phyloP scores from a whole-genome alignment of 495 filamentous ascomycete genomes.

The Pyronema omphalodes region DNA sequence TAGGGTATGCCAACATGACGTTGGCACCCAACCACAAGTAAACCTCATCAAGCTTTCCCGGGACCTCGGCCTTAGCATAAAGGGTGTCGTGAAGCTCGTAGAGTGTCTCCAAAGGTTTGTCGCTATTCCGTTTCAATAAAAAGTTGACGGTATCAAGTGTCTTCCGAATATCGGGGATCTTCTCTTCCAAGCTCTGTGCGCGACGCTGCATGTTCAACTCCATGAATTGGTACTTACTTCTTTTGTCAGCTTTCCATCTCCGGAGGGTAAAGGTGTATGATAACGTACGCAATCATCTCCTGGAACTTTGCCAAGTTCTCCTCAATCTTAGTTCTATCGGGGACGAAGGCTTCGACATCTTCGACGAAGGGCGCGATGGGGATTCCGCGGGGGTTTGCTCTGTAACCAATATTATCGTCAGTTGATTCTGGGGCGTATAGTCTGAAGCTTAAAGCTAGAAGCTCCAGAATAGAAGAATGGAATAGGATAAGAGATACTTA shows the following conservation, averaged over 20 bases:
- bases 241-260: not conserved
- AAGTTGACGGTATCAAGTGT: slow-evolving; percentile 89
- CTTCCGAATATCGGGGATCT: slow-evolving; percentile 93
- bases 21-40: slow-evolving; percentile 95
- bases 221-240: slow-evolving; percentile 98
- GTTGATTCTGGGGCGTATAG: not conserved
- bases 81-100: slow-evolving; percentile 95
- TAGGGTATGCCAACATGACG: slow-evolving; percentile 89
- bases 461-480: not conserved
- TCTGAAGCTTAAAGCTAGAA: not conserved
- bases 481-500: not conserved
- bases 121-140: slow-evolving; percentile 40
- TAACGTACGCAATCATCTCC: slow-evolving; percentile 85
- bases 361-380: slow-evolving; percentile 91
- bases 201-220: slow-evolving; percentile 77
- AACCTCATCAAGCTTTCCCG: slow-evolving; percentile 57
- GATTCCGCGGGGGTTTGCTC: slow-evolving; percentile 83
- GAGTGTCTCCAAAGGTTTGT: slow-evolving; percentile 59
- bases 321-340: slow-evolving; percentile 73
- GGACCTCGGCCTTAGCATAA: slow-evolving; percentile 69
- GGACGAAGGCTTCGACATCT: slow-evolving; percentile 87
- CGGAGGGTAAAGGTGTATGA: not conserved
- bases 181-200: slow-evolving; percentile 68
- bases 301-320: slow-evolving; percentile 79
- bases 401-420: slow-evolving; percentile 9